Conservation (phyloP, 148 eudicot species). For the Camellia granthamiana region DNA sequence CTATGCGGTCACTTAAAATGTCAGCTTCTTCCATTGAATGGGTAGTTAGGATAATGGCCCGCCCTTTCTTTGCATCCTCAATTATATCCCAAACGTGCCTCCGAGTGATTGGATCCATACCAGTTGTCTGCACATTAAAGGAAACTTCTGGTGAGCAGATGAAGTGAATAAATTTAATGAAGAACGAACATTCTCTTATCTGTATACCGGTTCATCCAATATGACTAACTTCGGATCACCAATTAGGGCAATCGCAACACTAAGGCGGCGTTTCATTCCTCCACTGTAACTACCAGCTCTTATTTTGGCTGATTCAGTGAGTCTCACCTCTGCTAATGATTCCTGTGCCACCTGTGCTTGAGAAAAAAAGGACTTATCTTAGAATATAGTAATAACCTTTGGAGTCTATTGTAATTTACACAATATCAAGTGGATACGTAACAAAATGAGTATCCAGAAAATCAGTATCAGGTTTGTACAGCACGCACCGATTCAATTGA, state of each 20-base stretch:
- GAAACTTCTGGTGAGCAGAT: background rate
- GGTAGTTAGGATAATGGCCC: conserved; percentile 77
- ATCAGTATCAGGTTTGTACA: conserved; percentile 2
- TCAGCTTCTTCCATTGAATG: conserved; percentile 99
- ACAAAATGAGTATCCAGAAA: background rate
- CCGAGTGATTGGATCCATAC: conserved; percentile 92
- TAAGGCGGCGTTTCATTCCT: conserved; percentile 98
- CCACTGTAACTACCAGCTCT: conserved; percentile 86
- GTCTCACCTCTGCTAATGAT: conserved; percentile 68
- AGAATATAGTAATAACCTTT: background rate
- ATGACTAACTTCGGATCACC: conserved; percentile 34
- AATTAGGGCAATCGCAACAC: conserved; percentile 72
- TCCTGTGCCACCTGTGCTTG: conserved; percentile 46
- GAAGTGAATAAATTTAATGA: background rate
- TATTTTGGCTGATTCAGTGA: conserved; percentile 55
- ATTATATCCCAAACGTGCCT: conserved; percentile 96
- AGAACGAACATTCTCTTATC: background rate
- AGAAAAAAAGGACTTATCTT: background rate
- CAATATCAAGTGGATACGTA: background rate
- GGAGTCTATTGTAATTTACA: background rate
- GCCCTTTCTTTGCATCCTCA: conserved; percentile 78
- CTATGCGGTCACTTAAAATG: conserved; percentile 74
- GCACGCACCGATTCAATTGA: conserved; percentile 50
- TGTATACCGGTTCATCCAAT: conserved; percentile 84
- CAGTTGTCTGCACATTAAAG: conserved; percentile 59